phyloP scores from a whole-genome alignment of 2,329 filamentous ascomycete genomes.

The Tolypocladium paradoxum region DNA sequence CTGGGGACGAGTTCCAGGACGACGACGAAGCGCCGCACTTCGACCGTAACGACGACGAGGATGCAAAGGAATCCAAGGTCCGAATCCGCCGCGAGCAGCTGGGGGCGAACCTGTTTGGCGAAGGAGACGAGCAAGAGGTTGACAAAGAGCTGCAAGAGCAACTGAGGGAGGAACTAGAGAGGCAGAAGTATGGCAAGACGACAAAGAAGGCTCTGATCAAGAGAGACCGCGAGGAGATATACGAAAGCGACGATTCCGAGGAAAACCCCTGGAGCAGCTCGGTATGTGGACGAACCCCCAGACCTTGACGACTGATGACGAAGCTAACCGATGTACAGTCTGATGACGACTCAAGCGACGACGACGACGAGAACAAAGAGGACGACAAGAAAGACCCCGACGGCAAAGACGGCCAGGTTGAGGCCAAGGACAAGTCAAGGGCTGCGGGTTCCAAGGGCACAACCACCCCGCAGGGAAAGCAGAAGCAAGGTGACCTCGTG shows the following conservation, averaged over 20 bases:
- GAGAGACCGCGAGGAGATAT: conserved; percentile 77
- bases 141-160: conserved; percentile 64
- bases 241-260: conserved; percentile 57
- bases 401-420: conserved; percentile 41
- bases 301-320: not conserved
- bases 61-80: conserved; percentile 59
- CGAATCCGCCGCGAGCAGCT: conserved; percentile 71
- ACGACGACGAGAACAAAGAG: conserved; percentile 35
- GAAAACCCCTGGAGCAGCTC: conserved; percentile 30
- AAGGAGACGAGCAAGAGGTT: conserved; percentile 58
- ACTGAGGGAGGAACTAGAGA: conserved; percentile 55
- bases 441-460: conserved; percentile 59
- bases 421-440: conserved; percentile 37
- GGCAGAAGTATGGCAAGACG: conserved; percentile 63
- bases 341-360: conserved; percentile 33
- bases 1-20: conserved; percentile 70
- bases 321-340: conserved; percentile 25
- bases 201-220: conserved; percentile 73
- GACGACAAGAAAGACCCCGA: conserved; percentile 56
- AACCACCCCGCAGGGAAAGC: conserved; percentile 42
- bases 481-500: conserved; percentile 21
- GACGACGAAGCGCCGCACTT: conserved; percentile 72
- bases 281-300: conserved; percentile 11
- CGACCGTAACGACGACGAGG: conserved; percentile 73
- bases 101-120: conserved; percentile 74